phyloP scores from a whole-genome alignment of 495 filamentous ascomycete species.

The Neurospora discreta region DNA sequence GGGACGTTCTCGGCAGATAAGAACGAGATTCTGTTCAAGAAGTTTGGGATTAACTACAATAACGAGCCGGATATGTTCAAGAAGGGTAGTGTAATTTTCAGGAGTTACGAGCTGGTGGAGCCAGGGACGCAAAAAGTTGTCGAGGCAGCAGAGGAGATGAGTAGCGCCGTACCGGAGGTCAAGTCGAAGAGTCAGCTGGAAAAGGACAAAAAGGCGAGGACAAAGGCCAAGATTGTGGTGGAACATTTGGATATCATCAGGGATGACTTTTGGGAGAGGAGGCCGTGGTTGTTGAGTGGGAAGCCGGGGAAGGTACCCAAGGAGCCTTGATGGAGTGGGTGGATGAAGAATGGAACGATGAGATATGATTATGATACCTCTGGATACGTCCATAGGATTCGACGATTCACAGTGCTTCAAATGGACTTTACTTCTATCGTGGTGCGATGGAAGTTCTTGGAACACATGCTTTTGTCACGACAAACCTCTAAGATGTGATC shows the following conservation, averaged over 20 bases:
- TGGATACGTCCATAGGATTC: not conserved
- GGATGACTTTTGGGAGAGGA: slow-evolving; percentile 80
- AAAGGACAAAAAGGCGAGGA: slow-evolving; percentile 61
- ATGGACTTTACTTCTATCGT: not conserved
- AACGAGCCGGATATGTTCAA: slow-evolving; percentile 85
- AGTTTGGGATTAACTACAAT: slow-evolving; percentile 92
- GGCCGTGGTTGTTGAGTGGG: slow-evolving; percentile 76
- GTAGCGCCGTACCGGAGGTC: slow-evolving; percentile 24
- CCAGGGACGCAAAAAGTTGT: slow-evolving; percentile 30
- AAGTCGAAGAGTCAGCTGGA: slow-evolving; percentile 67
- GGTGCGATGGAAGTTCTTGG: not conserved
- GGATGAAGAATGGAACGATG: not conserved
- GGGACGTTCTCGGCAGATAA: slow-evolving; percentile 79
- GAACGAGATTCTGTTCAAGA: slow-evolving; percentile 88
- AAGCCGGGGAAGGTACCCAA: slow-evolving; percentile 57
- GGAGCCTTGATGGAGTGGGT: slow-evolving; percentile 22
- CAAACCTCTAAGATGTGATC: not conserved
- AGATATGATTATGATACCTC: not conserved
- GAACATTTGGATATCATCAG: slow-evolving; percentile 89
- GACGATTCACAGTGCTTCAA: not conserved
- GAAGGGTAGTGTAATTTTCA: slow-evolving; percentile 83
- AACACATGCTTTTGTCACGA: not conserved
- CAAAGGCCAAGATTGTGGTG: slow-evolving; percentile 65
- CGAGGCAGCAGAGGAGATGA: slow-evolving; percentile 23
- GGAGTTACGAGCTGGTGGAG: slow-evolving; percentile 54